Evolutionary conservation across 1,284 basidiomycete species (phyloP).

Genomic region (Ganoderma leucocontextum): DNA sequence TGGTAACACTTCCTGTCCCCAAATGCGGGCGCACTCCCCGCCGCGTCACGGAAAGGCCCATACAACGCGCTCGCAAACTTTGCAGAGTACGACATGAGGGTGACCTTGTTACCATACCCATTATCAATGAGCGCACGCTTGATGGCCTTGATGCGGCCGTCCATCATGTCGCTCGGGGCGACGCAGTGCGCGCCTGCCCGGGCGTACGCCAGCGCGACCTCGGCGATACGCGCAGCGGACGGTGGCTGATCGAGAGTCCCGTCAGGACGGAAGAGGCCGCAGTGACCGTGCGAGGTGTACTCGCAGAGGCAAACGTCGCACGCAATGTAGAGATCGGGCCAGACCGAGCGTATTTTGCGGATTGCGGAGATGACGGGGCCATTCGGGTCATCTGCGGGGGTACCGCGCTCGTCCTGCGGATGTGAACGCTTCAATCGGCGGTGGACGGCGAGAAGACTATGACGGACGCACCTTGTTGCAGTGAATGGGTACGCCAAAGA

Average conservation of each 20-base stretch:
- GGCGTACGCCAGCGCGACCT: constrained; percentile 95
- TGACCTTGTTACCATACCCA: constrained; percentile 87
- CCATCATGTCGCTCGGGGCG: constrained; percentile 99
- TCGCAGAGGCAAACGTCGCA: constrained; percentile 99
- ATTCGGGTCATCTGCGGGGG: constrained; percentile 87
- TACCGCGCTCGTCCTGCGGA: constrained; percentile 80
- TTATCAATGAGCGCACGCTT: constrained; percentile 86
- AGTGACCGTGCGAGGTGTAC: constrained; percentile 99
- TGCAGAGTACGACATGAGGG: constrained; percentile 98
- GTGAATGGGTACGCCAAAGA: constrained; percentile 94
- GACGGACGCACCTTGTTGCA: constrained; percentile 76
- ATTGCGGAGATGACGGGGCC: constrained; percentile 96
- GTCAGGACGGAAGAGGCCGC: constrained; percentile 82
- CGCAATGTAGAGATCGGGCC: constrained; percentile 88
- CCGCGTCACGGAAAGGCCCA: constrained; percentile 98
- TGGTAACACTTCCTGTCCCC: constrained; percentile 99
- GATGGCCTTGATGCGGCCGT: constrained; percentile 91
- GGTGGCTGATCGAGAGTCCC: constrained; percentile 79
- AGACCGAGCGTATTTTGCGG: constrained; percentile 77
- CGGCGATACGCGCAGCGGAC: constrained; percentile 86
- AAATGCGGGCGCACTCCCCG: constrained; percentile 93
- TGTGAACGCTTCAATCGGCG: background rate
- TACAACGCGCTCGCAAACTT: constrained; percentile 98
- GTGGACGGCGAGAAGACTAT: constrained; percentile 7
- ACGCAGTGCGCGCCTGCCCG: constrained; percentile 97